A percentile compares a stretch with the other conserved stretches of the same genome.
These are phyloP conservation scores for Pythium brachiatum DNA, from an alignment of 352 stramenopile genomes.

Conservation along the genomic window DNA sequence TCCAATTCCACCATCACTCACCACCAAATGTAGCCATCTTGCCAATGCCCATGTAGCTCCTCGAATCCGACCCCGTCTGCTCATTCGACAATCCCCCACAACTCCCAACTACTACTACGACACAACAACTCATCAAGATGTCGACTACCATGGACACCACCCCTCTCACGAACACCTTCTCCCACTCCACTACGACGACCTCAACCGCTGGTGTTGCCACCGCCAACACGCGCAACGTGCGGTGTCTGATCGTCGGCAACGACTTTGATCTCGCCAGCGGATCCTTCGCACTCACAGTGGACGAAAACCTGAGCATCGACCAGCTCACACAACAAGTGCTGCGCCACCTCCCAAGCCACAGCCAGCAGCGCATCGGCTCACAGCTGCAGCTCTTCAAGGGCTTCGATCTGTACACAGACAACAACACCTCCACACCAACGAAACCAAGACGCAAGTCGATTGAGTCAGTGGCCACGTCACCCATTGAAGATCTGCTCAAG, in stretches of 20 bases:
- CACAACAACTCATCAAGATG: constrained; percentile 1
- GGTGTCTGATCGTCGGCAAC: constrained; percentile 24
- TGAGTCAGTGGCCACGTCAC: not conserved
- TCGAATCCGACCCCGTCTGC: not conserved
- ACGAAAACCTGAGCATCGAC: constrained; percentile 17
- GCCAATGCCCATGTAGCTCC: not conserved
- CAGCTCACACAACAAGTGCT: constrained; percentile 21
- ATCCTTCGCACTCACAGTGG: constrained; percentile 18
- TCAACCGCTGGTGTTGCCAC: no score
- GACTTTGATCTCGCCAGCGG: constrained; percentile 19
- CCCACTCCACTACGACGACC: no score
- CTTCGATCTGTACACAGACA: constrained; percentile 19
- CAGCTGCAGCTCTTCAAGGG: constrained; percentile 25
- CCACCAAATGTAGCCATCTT: constrained; percentile 20
- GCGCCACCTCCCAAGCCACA: not conserved
- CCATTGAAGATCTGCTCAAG: constrained; percentile 17
- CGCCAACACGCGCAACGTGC: constrained; percentile 9
- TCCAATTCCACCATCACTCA: constrained; percentile 20
- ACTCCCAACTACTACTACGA: not conserved
- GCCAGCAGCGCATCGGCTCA: constrained; percentile 7
- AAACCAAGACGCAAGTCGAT: not conserved
- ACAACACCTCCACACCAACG: not conserved
- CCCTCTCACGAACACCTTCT: not conserved
- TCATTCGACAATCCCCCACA: constrained; percentile 14
- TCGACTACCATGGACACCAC: not conserved